These are phyloP conservation scores for Paracorniculantispora psalliotae DNA, from an alignment of 2,329 filamentous ascomycete genomes.

Conservation along the genomic window DNA sequence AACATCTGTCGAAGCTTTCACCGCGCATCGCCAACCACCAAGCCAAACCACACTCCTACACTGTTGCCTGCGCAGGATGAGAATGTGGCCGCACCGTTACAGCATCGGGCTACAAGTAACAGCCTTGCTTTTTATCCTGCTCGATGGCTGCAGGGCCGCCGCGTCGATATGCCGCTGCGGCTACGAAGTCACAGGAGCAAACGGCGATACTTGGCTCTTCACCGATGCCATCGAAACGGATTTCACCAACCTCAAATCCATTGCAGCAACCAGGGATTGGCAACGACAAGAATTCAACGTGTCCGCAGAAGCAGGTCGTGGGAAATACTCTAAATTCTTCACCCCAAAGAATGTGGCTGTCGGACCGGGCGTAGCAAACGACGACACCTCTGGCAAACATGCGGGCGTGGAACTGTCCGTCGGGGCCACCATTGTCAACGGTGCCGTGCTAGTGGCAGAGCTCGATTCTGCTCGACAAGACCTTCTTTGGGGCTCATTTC, in stretches of 20 bases:
- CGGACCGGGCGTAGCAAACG: constrained; percentile 29
- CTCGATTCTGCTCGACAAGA: constrained; percentile 57
- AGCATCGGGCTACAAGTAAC: not conserved
- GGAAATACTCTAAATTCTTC: constrained; percentile 62
- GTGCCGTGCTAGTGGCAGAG: constrained; percentile 58
- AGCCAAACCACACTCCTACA: not conserved
- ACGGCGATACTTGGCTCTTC: constrained; percentile 46
- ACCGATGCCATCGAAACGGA: constrained; percentile 68
- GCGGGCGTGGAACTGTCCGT: constrained; percentile 56
- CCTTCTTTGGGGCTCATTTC: constrained; percentile 65
- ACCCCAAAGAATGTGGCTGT: constrained; percentile 50
- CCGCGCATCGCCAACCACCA: not conserved
- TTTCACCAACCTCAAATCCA: constrained; percentile 53
- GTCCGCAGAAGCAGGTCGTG: constrained; percentile 50
- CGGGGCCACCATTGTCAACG: constrained; percentile 37
- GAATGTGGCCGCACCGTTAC: not conserved
- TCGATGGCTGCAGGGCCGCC: not conserved
- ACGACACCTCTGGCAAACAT: constrained; percentile 37
- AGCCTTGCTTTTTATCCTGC: not conserved
- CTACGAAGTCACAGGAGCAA: constrained; percentile 52
- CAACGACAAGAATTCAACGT: constrained; percentile 62
- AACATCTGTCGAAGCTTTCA: not conserved
- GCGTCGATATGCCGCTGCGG: constrained; percentile 60
- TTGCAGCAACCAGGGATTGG: constrained; percentile 56
- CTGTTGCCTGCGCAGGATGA: too few relatives aligned